phyloP scores from a whole-genome alignment of 192 early-diverging fungal genomes.

The Lunasporangiospora selenospora region DNA sequence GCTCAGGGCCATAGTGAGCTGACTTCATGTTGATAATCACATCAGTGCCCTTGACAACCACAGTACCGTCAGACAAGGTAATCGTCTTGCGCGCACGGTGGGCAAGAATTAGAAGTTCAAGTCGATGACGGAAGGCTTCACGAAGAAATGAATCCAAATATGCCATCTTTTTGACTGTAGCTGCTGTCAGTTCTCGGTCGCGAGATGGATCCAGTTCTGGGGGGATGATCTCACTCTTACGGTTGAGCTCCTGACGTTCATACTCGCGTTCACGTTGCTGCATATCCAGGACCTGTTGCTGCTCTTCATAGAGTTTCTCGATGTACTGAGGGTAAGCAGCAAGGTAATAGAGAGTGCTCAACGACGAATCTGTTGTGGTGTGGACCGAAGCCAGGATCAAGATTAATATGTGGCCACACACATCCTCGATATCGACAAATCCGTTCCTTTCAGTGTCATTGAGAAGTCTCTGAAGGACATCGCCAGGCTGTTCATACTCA shows the following conservation, averaged over 20 bases:
- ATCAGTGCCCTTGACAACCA: conserved; percentile 29
- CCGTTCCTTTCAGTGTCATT: conserved; percentile 45
- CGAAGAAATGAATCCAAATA: conserved; percentile 51
- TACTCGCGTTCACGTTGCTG: conserved; percentile 21
- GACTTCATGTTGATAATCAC: conserved; percentile 42
- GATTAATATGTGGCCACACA: conserved; percentile 39
- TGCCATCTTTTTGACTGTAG: conserved; percentile 41
- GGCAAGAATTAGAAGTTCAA: conserved; percentile 2
- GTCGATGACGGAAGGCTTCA: conserved; percentile 46
- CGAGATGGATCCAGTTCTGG: conserved; percentile 14
- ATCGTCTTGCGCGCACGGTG: conserved; percentile 29
- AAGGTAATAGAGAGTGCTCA: conserved; percentile 35
- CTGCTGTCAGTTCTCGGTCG: conserved; percentile 22
- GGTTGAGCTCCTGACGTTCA: conserved; percentile 7
- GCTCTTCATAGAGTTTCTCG: conserved; percentile 39
- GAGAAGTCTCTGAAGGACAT: conserved; percentile 44
- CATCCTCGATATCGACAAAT: conserved; percentile 32
- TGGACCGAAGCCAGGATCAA: conserved; percentile 49
- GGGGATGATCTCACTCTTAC: not conserved
- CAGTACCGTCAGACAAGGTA: conserved; percentile 39
- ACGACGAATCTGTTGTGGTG: conserved; percentile 42
- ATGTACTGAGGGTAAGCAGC: conserved; percentile 30
- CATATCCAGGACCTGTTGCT: conserved; percentile 31
- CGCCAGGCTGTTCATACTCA: conserved; percentile 20
- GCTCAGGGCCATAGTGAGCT: conserved; percentile 4